Evolutionary conservation across 768 basidiomycete genomes (phyloP), one percentile per base, ranked within the genome.

Genomic region (Mycena olivaceomarginata): DNA sequence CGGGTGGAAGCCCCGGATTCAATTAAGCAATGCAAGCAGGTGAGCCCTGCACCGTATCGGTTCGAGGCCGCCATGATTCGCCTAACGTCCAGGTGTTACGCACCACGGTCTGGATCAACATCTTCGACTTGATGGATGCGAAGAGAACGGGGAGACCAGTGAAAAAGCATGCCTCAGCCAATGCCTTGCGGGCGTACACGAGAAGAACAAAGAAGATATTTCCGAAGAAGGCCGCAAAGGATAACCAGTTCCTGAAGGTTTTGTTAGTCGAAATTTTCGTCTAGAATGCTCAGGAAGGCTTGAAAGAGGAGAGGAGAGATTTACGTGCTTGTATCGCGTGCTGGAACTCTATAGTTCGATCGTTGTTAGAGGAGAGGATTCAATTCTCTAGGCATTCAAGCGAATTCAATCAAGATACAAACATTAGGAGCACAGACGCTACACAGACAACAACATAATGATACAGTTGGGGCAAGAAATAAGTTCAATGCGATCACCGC

Each of bases 51-150:
- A 53, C 51, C 20, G 46, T 18, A 20, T n/a, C 31, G 31, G 31
- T 31, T 4, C 31, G 2, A 25, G 25, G 25, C 25, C 25, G 25
- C 25, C 25, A 25, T 25, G 25, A 25, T 5, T 8, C 11, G 20
- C 11, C 51, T 11, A 53, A n/a, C 15, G 51, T n/a, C n/a, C 22
- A 77, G 76, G 56, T 68, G 48, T 46, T 77, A 46, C 71, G 43
- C 20, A 41, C 67, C n/a, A 45, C 15, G 4, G 43, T 69, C 12
- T 80, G 66, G 73, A 74, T 80, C 25, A 80, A 80, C 25, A 74
- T 80, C 31, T 71, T 60, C 57, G 79, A 80, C 63, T 37, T 80
- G 13, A 2, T 80, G 39, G 77, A 80, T 53, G 70, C 70, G 5
- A 53, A 73, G 40, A 48, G 77, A 20, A 76, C 79, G 11, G 79